Evolutionary conservation across 169 alveolate species (phyloP).

Genomic region (Perkinsus chesapeaki): DNA sequence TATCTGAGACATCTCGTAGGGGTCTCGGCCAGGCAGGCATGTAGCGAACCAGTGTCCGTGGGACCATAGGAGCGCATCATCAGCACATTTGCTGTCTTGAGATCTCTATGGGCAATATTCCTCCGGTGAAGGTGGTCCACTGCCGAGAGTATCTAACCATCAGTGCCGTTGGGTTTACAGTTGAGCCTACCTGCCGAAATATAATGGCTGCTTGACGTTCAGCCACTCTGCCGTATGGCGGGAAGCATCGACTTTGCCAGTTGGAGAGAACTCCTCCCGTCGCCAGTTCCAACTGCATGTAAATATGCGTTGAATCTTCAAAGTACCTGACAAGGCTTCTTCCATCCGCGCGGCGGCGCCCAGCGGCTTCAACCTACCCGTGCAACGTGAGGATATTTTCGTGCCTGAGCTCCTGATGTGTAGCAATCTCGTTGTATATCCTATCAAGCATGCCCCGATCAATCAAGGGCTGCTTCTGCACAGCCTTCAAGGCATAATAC

Average conservation of each 20-base stretch:
- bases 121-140: not conserved
- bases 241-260: not conserved
- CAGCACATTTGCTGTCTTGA: too few species aligned
- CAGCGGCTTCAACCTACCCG: not conserved
- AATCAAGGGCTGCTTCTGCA: not conserved
- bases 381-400: not conserved
- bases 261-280: not conserved
- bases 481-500: not conserved
- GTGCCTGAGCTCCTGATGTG: not conserved
- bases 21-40: too few species aligned
- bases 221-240: not conserved
- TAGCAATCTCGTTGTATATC: not conserved
- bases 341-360: not conserved
- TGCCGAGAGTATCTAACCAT: not conserved
- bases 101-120: too few species aligned
- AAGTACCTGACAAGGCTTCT: not conserved
- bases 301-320: not conserved
- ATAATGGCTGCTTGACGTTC: not conserved
- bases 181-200: not conserved
- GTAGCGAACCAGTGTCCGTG: too few species aligned
- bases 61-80: too few species aligned
- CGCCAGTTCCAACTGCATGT: not conserved
- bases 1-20: too few species aligned
- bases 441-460: not conserved
- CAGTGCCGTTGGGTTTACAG: too few species aligned